Base-by-base conservation (phyloP, 805 yeast genomes). In the Metschnikowia dekortorum region DNA sequence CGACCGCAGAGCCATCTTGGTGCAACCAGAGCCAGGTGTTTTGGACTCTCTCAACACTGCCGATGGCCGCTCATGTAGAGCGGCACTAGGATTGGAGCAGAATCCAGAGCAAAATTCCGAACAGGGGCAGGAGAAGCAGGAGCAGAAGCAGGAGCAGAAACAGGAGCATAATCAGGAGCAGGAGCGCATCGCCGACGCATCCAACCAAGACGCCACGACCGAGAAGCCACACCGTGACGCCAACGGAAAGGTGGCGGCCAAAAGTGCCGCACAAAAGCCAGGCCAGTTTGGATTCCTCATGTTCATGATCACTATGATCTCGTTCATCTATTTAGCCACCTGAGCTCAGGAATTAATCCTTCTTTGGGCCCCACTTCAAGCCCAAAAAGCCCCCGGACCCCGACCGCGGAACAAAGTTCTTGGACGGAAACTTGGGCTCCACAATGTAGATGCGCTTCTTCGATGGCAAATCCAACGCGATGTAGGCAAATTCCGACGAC, bases 291-390 rank as follows among this genome's bases (percentile, higher is more conserved):
- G 54, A 16, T 28, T 45, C 22, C 9, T 48, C 35, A 37, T 44
- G 44, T 47, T 51, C 32, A 42, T 51, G 33, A 45, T 48, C 26
- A 41, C 46, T 44, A 47, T 49, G 30, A 28, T 47, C 11, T 49
- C 53, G 29, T 48, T 51, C 36, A 48, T 51, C 47, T 53, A 51
- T 51, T 43, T 53, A 29, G 48, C 54, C 39, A 53, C 54, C 2
- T 53, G 36, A 39, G 33, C 34, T 41, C 33, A 28, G 5, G 22
- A 11, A 13, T 30, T 48, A 56, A 39, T 80, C 81, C 55, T 80
- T 81, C 64, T 79, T 83, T 37, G 91, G 87, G 1, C 96, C 96
- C 96, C 96, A 89, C 60, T 81, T 83, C 46, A 89, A 83, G 31
- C 96, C 96, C 52, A 89, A 71, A 61, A 88, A 85, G 1, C 92